Base-by-base conservation (phyloP, 2,329 filamentous ascomycete genomes). In the Phyllosticta ampelicida region DNA sequence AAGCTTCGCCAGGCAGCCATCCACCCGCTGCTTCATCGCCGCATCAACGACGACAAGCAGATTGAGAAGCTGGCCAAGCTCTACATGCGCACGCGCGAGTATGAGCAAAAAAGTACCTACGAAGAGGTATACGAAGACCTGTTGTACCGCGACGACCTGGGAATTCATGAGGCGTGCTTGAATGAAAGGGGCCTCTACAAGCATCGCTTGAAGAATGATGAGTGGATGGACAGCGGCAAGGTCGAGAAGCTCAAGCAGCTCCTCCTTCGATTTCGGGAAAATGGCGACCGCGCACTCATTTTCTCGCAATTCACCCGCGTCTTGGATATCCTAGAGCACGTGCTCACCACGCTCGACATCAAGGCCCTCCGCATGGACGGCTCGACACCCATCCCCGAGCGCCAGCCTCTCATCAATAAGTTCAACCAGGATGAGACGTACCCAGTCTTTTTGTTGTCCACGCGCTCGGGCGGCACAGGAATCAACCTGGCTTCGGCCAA, bases 401-500 rank as follows among this genome's bases (percentile, higher is more conserved):
- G 94, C 9, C 94, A 97, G 72, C 83, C 86, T 3, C 82, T 96
- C 62, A 90, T 97, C 64, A 88, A 99, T 71, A 80, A 87, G 50
- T 99, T 95, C 78, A 86, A 90, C 65, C 75, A 82, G 2, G 82
- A 95, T 67, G 74, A 80, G 0, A 78, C 80, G 1, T 95, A 97
- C 55, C 86, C 90, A 0, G 90, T 95, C 0, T 99, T 99, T 72
- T 81, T 99, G 63, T 81, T 99, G 5, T 94, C 89, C 0, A 99
- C 94, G 0, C 92, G 90, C 61, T 91, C 92, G 0, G 94, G 94
- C 55, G 94, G 94, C n/a, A 94, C 92, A 0, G 94, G 94, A 48
- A 95, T 99, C 75, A 99, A 99, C 72, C 75, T 99, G 57, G 94
- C 92, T 8, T 89, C 87, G 36, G 94, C 94, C 4, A 97, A 97